Percentiles rank a stretch among this genome's conserved stretches.
Evolutionary conservation across 2,329 filamentous ascomycete genomes (phyloP).

Genomic region (Monosporascus sp.): DNA sequence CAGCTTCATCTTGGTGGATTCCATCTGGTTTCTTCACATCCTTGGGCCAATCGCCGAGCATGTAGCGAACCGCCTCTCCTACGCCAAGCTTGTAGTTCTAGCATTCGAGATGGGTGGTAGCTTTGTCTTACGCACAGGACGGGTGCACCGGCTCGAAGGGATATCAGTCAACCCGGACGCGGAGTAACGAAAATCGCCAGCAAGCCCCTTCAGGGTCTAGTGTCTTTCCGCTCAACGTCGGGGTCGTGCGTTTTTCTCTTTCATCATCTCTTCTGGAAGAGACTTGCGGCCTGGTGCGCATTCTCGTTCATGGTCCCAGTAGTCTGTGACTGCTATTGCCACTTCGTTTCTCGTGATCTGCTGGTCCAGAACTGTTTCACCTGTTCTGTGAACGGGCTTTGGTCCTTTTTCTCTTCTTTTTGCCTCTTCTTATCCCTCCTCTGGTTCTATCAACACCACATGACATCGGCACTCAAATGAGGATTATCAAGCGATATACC

Average conservation of each 20-base stretch:
- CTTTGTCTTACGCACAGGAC: constrained; percentile 21
- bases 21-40: constrained; percentile 5
- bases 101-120: constrained; percentile 10
- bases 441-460: constrained; percentile 6
- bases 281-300: constrained; percentile 23
- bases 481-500: neutral
- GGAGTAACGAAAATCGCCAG: constrained; percentile 15
- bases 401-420: constrained; percentile 18
- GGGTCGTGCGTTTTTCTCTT: constrained; percentile 21
- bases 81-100: constrained; percentile 1
- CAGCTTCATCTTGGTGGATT: constrained; percentile 13
- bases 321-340: constrained; percentile 18
- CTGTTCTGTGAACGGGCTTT: constrained; percentile 33
- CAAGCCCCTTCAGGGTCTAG: constrained; percentile 15
- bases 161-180: constrained; percentile 27
- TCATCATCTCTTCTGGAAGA: constrained; percentile 26
- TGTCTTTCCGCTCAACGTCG: constrained; percentile 13
- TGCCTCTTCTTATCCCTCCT: constrained; percentile 17
- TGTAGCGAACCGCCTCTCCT: constrained; percentile 1
- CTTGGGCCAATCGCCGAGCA: constrained; percentile 14
- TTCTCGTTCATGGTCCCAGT: constrained; percentile 23
- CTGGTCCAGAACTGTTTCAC: constrained; percentile 40
- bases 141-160: constrained; percentile 21
- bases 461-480: neutral
- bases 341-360: constrained; percentile 30